These are phyloP conservation scores for Wickerhamomyces sydowiorum DNA, from an alignment of 805 yeast species.

Conservation along the genomic window DNA sequence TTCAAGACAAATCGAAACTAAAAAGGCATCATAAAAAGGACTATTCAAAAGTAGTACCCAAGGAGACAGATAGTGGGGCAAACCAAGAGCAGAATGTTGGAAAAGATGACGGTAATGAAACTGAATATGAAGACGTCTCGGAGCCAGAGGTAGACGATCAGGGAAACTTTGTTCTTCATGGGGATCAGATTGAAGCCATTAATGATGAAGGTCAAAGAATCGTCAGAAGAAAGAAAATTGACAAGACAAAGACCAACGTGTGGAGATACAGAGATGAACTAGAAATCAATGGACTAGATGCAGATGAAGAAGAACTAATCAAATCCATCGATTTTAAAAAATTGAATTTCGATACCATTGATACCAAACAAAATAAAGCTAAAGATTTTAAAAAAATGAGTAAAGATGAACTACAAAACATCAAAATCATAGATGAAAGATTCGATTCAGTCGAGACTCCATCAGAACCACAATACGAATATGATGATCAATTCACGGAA, in stretches of 20 bases:
- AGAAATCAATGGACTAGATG: conserved; percentile 13
- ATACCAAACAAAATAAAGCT: conserved; percentile 5
- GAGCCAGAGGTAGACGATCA: conserved; percentile 7
- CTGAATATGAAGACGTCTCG: conserved; percentile 9
- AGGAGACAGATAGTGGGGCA: conserved; percentile 7
- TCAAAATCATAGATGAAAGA: conserved; percentile 5
- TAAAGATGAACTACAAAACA: conserved; percentile 8
- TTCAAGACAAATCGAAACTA: conserved; percentile 33
- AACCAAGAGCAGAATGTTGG: conserved; percentile 12
- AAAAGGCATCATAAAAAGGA: conserved; percentile 33
- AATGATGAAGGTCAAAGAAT: conserved; percentile 1
- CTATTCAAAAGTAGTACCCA: conserved; percentile 28
- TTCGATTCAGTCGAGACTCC: conserved; percentile 3
- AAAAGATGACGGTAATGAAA: conserved; percentile 12
- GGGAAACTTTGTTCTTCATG: conserved; percentile 6
- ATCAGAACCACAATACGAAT: background rate
- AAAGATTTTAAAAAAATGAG: conserved; percentile 2
- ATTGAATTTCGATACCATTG: conserved; percentile 4
- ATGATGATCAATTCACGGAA: background rate
- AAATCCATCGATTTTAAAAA: conserved; percentile 16
- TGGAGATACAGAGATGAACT: conserved; percentile 20
- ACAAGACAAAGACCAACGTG: conserved; percentile 14
- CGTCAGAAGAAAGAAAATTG: conserved; percentile 1
- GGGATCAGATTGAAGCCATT: background rate
- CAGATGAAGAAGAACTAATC: conserved; percentile 10